Conservation (phyloP, 495 filamentous ascomycete species). For the Tuber indicum region DNA sequence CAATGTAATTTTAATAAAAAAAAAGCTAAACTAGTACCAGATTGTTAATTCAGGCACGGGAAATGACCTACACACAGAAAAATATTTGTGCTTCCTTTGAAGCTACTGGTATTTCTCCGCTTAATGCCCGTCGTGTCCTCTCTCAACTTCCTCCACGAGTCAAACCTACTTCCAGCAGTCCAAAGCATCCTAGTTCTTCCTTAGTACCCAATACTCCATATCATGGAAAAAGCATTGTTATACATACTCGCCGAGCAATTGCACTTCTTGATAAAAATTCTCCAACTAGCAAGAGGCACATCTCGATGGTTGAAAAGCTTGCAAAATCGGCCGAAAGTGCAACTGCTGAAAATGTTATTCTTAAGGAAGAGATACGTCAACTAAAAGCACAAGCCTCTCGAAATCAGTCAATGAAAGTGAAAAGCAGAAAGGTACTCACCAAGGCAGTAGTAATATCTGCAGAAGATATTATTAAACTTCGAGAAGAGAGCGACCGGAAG, state of each 20-base stretch:
- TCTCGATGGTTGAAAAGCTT: background rate
- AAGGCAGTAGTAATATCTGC: too few relatives aligned
- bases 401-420: background rate
- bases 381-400: background rate
- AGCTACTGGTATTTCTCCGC: constrained; percentile 3
- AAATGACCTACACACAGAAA: constrained; percentile 9
- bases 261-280: background rate
- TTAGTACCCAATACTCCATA: background rate
- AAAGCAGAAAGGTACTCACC: constrained; percentile 1
- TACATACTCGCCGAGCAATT: background rate
- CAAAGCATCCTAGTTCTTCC: background rate
- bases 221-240: too few relatives aligned
- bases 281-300: background rate
- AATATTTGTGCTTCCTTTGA: constrained; percentile 12
- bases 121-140: background rate
- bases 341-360: constrained; percentile 7
- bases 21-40: background rate
- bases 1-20: background rate
- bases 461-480: background rate
- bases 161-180: background rate
- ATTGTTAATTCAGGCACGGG: background rate
- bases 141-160: background rate
- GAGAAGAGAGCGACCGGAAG: background rate
- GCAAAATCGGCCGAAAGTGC: background rate
- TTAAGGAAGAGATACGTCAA: background rate